These are phyloP conservation scores for Claviceps arundinis DNA, from an alignment of 2,329 filamentous ascomycete species.

Conservation along the genomic window DNA sequence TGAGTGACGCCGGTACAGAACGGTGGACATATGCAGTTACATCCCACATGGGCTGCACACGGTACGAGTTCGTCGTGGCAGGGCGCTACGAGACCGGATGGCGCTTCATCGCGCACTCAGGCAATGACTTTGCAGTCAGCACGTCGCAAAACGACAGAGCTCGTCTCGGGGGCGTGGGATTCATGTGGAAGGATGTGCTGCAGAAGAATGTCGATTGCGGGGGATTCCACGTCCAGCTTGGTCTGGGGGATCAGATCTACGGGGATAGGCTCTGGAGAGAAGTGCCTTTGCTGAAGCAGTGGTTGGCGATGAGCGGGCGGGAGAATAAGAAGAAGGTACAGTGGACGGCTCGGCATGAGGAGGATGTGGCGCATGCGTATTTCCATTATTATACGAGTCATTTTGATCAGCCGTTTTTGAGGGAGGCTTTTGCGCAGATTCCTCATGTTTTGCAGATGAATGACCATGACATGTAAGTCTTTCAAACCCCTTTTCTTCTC, in stretches of 20 bases:
- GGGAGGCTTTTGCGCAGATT: conserved; percentile 95
- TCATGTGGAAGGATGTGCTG: conserved; percentile 98
- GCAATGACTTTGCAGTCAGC: conserved; percentile 85
- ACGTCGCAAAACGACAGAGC: conserved; percentile 77
- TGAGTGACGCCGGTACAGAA: conserved; percentile 68
- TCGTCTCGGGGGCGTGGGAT: conserved; percentile 75
- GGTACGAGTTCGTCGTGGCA: conserved; percentile 93
- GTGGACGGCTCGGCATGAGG: conserved; percentile 91
- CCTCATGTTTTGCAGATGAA: conserved; percentile 87
- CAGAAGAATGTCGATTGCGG: conserved; percentile 95
- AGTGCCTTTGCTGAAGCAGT: conserved; percentile 83
- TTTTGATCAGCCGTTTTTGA: conserved; percentile 88
- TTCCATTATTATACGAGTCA: conserved; percentile 99
- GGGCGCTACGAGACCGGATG: conserved; percentile 82
- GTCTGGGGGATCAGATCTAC: conserved; percentile 88
- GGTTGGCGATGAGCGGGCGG: conserved; percentile 84
- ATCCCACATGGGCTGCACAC: conserved; percentile 90
- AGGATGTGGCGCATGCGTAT: conserved; percentile 90
- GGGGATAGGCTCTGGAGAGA: conserved; percentile 95
- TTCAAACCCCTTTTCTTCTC: no score
- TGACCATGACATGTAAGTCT: conserved; percentile 87
- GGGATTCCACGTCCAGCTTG: conserved; percentile 88
- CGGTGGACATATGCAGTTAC: conserved; percentile 98
- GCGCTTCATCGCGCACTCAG: conserved; percentile 92
- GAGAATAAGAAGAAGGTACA: conserved; percentile 80